Percentiles rank a stretch among this genome's conserved stretches.
Conservation (phyloP, 306 rosid species). For the Hippophae tibetana region DNA sequence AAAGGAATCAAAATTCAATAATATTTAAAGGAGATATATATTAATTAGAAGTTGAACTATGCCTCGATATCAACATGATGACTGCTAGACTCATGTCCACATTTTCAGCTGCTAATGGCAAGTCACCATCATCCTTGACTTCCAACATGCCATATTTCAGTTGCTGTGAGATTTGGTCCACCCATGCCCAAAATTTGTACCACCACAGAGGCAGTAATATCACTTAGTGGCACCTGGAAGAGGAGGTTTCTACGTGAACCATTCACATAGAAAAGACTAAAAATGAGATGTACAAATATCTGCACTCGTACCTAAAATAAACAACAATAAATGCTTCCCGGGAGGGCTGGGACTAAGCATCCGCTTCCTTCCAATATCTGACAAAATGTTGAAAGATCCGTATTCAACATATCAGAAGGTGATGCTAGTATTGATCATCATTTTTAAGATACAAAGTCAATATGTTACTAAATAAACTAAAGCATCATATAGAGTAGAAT, state of each 20-base stretch:
- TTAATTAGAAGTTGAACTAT: conserved; percentile 7
- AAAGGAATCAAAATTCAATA: neutral
- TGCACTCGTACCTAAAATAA: no score
- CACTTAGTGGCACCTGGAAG: conserved; percentile 48
- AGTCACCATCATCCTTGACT: conserved; percentile 25
- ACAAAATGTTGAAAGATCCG: no score
- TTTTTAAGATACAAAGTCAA: no score
- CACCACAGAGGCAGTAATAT: conserved; percentile 46
- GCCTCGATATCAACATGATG: conserved; percentile 45
- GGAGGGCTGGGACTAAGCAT: no score
- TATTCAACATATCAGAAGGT: no score
- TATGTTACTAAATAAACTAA: no score
- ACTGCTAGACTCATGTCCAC: conserved; percentile 20
- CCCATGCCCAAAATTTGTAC: conserved; percentile 55
- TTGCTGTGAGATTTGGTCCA: conserved; percentile 68
- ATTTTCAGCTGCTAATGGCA: conserved; percentile 24
- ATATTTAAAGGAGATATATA: neutral
- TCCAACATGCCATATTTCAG: conserved; percentile 45
- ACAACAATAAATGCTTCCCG: no score
- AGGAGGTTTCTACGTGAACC: conserved; percentile 33
- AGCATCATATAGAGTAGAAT: no score
- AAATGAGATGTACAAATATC: no score
- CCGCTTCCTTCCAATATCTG: no score
- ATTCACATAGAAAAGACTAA: conserved; percentile 30
- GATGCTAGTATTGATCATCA: no score